Base-by-base conservation (phyloP, 2,329 filamentous ascomycete genomes). In the Achaetomium macrosporum region DNA sequence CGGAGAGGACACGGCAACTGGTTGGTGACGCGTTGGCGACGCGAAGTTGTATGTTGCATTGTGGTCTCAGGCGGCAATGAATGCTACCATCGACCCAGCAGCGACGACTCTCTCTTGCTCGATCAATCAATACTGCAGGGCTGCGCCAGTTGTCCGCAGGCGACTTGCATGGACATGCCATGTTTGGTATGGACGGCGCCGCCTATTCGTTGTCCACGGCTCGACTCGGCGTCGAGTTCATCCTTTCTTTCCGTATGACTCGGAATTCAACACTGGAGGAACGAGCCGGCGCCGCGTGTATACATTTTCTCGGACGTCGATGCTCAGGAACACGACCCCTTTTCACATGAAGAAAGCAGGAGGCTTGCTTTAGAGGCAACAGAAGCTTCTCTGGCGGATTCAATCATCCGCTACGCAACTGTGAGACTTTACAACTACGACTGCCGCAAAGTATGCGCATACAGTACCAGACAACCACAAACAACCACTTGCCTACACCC, bases 21-120 rank as follows among this genome's bases (percentile, higher is more conserved):
- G 44, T 40, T 30, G 42, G 47, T 11, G 40, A 15, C 50, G 50
- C 47, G 50, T 47, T 19, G 30, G 15, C 35, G 41, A 50, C 50
- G 46, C 50, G 50, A 47, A 6, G 36, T 44, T 45, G 44, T 16
- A 37, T 15, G 15, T 37, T 37, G 33, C 37, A 39, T n/a, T 20
- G 5, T 17, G 33, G 43, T 47, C 19, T 40, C 47, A 47, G 47
- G 53, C 44, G 47, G 35, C 47, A 54, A 36, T 19, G 17, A 35
- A 43, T 50, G 43, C 52, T 16, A 31, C 42, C 30, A 12, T 29
- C n/a, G 8, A 8, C 30, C 29, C 7, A n/a, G 31, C 42, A 44
- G 29, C 7, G 25, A 25, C 25, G 7, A 7, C 10, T 12, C n/a
- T 13, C 11, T n/a, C 25, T 25, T 25, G 25, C 25, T 25, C 7